Conservation (phyloP, 148 eudicot genomes). For the Amaranthus hypochondriacus region DNA sequence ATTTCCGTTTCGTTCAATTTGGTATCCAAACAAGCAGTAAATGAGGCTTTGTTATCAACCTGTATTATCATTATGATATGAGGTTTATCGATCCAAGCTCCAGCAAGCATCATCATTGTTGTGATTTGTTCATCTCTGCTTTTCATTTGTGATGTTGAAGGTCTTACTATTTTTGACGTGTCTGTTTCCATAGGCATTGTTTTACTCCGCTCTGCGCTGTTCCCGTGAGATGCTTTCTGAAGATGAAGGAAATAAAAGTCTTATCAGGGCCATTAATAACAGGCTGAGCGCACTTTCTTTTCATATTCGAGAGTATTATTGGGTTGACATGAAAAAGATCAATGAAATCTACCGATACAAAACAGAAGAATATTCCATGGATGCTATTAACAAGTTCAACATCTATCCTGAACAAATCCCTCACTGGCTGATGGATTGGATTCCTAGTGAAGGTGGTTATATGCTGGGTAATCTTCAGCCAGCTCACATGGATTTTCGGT, state of each 20-base stretch:
- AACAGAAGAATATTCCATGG: constrained; percentile 87
- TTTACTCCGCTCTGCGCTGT: constrained; percentile 82
- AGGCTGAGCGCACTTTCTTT: constrained; percentile 89
- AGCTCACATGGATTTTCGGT: constrained; percentile 98
- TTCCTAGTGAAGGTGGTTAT: constrained; percentile 88
- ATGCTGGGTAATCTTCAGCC: constrained; percentile 94
- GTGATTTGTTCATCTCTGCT: not conserved
- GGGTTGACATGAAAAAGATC: constrained; percentile 89
- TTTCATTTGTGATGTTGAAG: not conserved
- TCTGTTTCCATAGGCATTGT: constrained; percentile 53
- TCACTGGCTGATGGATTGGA: constrained; percentile 92
- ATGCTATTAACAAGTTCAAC: constrained; percentile 91
- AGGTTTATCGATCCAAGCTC: not conserved
- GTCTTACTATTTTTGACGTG: not conserved
- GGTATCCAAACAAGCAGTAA: not conserved
- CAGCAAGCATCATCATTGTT: constrained; percentile 2
- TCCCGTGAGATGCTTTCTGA: constrained; percentile 71
- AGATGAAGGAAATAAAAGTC: constrained; percentile 70
- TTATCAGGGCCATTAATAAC: constrained; percentile 68
- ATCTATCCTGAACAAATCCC: constrained; percentile 97
- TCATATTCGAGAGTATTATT: constrained; percentile 90
- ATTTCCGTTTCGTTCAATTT: not conserved
- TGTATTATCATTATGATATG: not conserved
- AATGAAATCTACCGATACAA: constrained; percentile 90
- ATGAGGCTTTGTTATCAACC: not conserved